Evolutionary conservation across 164 flowering plant genomes (phyloP), one percentile per base, ranked within the genome.

Genomic region (Tetracentron sinense): DNA sequence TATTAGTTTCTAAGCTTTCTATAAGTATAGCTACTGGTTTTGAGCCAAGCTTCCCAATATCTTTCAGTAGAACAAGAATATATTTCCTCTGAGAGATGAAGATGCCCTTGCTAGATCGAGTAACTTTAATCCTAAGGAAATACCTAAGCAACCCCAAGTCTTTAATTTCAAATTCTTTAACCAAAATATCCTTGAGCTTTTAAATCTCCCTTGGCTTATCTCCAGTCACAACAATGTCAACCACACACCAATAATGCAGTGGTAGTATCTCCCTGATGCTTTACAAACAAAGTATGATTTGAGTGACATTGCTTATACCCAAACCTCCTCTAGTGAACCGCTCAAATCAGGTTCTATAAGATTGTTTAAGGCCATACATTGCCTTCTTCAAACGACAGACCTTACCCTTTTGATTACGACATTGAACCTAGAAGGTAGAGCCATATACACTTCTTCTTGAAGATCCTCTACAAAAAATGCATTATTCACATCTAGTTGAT

Each of bases 41-140:
- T 26, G 15, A 35, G 6, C 48, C 38, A 11, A 47, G 15, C 4
- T 26, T 3, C 15, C 54, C 54, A 23, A 7, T 11, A 16, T 46
- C 22, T 12, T 1, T 4, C 20, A 60, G 23, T 6, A 62, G 29
- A 22, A 29, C 65, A 2, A 30, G 20, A 6, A 42, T 30, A 25
- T 50, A 62, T 28, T 62, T 62, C 15, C 27, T n/a, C 20, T 62
- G 46, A 19, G 14, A 17, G 6, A 62, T 0, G 15, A 1, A 21
- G 1, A 62, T 49, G 1, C 65, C 65, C 2, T 4, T 4, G 7
- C 16, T 3, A 30, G 42, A 3, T 0, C 56, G 35, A 30, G 28
- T 28, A 17, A 62, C 35, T 33, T 62, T 57, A 20, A 62, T 4
- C 1, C 57, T 57, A 49, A 50, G 56, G 54, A 30, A 62, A 20